These are phyloP conservation scores for Gracilaria domingensis DNA, from an alignment of 23 red algal species.

Conservation along the genomic window DNA sequence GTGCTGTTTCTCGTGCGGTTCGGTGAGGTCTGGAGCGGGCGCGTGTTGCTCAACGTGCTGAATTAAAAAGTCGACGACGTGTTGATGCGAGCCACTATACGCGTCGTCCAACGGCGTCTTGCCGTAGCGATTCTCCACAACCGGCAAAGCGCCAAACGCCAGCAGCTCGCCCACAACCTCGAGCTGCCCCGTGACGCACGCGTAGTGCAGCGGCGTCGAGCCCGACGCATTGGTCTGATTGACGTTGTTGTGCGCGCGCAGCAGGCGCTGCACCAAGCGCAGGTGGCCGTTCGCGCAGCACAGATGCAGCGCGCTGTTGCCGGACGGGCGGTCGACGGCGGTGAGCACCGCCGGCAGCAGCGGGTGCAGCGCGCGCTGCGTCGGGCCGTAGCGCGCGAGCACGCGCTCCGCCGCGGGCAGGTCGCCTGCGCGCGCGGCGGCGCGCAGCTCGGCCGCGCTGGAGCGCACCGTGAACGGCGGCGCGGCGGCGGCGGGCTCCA, in stretches of 20 bases:
- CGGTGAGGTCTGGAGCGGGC: not conserved
- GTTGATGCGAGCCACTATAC: conserved; percentile 9
- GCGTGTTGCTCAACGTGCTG: conserved; percentile 23
- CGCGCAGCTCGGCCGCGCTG: conserved; percentile 26
- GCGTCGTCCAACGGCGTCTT: conserved; percentile 80
- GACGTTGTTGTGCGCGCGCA: not conserved
- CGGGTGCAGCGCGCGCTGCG: not conserved
- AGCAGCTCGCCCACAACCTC: conserved; percentile 49
- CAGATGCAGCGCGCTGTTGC: conserved; percentile 74
- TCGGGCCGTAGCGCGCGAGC: not conserved
- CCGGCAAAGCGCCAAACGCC: conserved; percentile 32
- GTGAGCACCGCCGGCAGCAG: conserved; percentile 38
- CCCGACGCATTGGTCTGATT: conserved; percentile 51
- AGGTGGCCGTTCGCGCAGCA: conserved; percentile 68
- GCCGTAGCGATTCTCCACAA: conserved; percentile 67
- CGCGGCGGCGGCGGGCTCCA: not conserved
- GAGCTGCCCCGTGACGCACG: conserved; percentile 34
- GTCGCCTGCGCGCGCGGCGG: conserved; percentile 23
- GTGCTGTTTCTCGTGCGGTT: too few relatives aligned
- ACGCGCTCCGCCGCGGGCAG: not conserved
- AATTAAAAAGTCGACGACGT: conserved; percentile 44
- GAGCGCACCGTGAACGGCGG: conserved; percentile 18
- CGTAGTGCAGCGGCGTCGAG: conserved; percentile 78
- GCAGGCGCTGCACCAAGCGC: conserved; percentile 24
- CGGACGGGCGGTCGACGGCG: conserved; percentile 21